Percentiles rank a stretch among this genome's conserved stretches.
Evolutionary conservation across 352 stramenopile species (phyloP).

Genomic region (Phytopythium litorale): DNA sequence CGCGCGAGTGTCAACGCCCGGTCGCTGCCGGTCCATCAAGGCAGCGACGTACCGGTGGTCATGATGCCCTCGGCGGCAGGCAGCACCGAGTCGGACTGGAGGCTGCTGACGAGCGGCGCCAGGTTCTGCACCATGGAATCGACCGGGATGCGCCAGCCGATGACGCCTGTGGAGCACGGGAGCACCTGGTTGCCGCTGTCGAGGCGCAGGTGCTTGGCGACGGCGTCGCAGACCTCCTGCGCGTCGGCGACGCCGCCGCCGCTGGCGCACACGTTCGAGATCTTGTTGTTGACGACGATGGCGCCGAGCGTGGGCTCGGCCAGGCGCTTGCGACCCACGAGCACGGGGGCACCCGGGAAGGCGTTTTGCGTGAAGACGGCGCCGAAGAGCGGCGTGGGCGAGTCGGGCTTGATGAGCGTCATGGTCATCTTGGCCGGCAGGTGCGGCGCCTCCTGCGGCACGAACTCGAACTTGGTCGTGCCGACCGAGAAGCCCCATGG

Average conservation of each 20-base stretch:
- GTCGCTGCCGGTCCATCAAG: neutral
- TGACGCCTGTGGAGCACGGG: constrained; percentile 96
- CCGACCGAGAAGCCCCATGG: constrained; percentile 84
- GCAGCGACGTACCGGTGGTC: constrained; percentile 84
- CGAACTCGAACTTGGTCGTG: constrained; percentile 82
- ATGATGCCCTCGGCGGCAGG: constrained; percentile 95
- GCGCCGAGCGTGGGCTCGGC: constrained; percentile 88
- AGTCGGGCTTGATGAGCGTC: constrained; percentile 82
- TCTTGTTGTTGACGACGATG: constrained; percentile 99
- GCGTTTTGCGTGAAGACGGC: constrained; percentile 91
- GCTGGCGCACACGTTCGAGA: constrained; percentile 97
- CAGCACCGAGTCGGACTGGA: constrained; percentile 93
- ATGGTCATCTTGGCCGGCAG: constrained; percentile 84
- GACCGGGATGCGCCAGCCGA: constrained; percentile 97
- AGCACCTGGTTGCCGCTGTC: constrained; percentile 85
- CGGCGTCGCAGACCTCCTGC: constrained; percentile 90
- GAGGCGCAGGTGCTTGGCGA: constrained; percentile 89
- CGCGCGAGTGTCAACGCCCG: neutral
- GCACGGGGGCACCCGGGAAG: constrained; percentile 87
- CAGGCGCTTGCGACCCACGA: constrained; percentile 91
- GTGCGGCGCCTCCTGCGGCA: constrained; percentile 76
- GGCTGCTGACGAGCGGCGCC: constrained; percentile 69
- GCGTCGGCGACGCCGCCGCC: constrained; percentile 91
- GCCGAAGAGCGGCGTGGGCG: constrained; percentile 83
- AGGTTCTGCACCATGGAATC: constrained; percentile 85